These are phyloP conservation scores for Cutaneotrichosporon sp. DNA, from an alignment of 1,284 basidiomycete genomes.

Conservation along the genomic window DNA sequence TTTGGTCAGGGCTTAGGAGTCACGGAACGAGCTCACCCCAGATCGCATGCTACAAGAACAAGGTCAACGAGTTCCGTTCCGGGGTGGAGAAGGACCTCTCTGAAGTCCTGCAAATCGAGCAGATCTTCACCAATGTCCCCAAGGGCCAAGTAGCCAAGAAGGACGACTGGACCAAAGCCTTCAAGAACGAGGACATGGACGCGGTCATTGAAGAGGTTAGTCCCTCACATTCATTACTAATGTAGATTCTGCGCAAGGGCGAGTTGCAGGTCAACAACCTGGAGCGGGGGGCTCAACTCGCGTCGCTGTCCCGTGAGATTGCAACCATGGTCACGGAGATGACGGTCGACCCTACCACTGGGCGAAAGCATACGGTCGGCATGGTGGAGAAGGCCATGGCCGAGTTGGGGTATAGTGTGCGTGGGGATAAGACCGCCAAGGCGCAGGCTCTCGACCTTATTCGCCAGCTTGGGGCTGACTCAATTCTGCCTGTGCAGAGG, in stretches of 20 bases:
- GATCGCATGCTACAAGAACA: slow-evolving; percentile 99
- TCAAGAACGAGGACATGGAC: slow-evolving; percentile 70
- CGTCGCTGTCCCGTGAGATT: slow-evolving; percentile 83
- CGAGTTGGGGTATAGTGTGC: slow-evolving; percentile 89
- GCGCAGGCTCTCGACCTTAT: slow-evolving; percentile 92
- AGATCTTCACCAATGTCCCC: slow-evolving; percentile 93
- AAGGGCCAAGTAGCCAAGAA: slow-evolving; percentile 91
- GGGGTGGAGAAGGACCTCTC: slow-evolving; percentile 94
- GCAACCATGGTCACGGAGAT: slow-evolving; percentile 91
- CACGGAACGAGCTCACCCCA: slow-evolving; percentile 42
- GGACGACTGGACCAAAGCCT: slow-evolving; percentile 87
- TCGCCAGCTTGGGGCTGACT: slow-evolving; percentile 67
- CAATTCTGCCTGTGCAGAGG: slow-evolving; percentile 81
- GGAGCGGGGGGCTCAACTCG: slow-evolving; percentile 86
- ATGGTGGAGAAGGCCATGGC: slow-evolving; percentile 98
- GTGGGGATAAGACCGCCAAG: slow-evolving; percentile 85
- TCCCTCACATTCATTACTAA: not conserved
- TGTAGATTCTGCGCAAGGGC: slow-evolving; percentile 87
- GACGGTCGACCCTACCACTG: slow-evolving; percentile 88
- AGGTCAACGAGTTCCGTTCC: slow-evolving; percentile 92
- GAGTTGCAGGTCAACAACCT: slow-evolving; percentile 97
- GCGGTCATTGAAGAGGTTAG: slow-evolving; percentile 80
- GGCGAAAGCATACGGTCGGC: slow-evolving; percentile 85
- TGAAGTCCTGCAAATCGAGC: slow-evolving; percentile 95
- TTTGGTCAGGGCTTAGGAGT: too few relatives aligned